A percentile compares a stretch with the other conserved stretches of the same genome.
phyloP scores from a whole-genome alignment of 805 yeast species.

The Saccharomycopsis sp. region DNA sequence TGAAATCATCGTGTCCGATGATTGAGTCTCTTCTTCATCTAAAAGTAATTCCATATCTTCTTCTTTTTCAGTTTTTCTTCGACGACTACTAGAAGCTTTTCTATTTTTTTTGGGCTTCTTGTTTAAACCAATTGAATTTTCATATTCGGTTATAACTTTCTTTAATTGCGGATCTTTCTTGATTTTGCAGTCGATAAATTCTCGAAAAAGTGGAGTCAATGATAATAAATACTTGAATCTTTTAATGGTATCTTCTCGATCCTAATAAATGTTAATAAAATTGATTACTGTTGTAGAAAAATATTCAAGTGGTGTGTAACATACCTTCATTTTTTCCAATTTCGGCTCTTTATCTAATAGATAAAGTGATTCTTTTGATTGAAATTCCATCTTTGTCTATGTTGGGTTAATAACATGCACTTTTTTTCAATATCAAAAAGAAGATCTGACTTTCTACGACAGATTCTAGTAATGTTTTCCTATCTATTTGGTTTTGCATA shows the following conservation, averaged over 20 bases:
- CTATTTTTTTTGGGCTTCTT: slow-evolving; percentile 24
- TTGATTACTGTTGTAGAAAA: background rate
- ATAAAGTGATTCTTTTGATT: slow-evolving; percentile 4
- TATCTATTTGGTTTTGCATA: too few species aligned
- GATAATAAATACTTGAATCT: slow-evolving; percentile 77
- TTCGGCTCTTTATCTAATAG: slow-evolving; percentile 20
- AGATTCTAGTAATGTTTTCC: too few species aligned
- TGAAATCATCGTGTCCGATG: slow-evolving; percentile 59
- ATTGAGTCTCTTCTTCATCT: slow-evolving; percentile 61
- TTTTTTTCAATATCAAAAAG: background rate
- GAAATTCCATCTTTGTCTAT: background rate
- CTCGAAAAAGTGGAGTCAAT: slow-evolving; percentile 79
- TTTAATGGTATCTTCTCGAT: slow-evolving; percentile 62
- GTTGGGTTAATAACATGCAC: background rate
- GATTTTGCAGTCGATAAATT: slow-evolving; percentile 77
- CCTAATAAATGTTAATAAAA: slow-evolving; percentile 23
- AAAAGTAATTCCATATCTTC: slow-evolving; percentile 88
- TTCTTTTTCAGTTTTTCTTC: slow-evolving; percentile 88
- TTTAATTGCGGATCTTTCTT: slow-evolving; percentile 70
- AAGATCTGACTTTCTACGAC: background rate
- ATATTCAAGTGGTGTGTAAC: background rate
- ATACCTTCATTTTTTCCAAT: slow-evolving; percentile 13
- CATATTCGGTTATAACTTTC: slow-evolving; percentile 50
- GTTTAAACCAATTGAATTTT: slow-evolving; percentile 39
- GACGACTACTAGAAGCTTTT: slow-evolving; percentile 33